Base-by-base conservation (phyloP, 768 basidiomycete species). In the Pleurotus cornucopiae region DNA sequence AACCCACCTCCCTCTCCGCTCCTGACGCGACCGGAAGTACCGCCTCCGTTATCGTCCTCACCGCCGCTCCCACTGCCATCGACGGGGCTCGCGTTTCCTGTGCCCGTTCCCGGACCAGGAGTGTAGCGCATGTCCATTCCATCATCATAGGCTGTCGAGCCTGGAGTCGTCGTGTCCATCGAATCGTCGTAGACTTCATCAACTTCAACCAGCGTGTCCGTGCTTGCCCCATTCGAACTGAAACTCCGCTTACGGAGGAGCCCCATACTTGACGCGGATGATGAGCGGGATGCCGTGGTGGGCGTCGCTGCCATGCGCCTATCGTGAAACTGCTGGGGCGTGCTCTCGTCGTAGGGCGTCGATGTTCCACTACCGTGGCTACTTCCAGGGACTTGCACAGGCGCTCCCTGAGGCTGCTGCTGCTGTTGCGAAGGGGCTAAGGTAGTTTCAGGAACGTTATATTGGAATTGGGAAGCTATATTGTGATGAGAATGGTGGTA, bases 171-270 rank as follows among this genome's bases (percentile, higher is more conserved):
- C 74, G 62, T 76, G 76, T 52, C 49, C 60, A 76, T 64, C 25
- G 58, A 61, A 46, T 76, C 78, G 46, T 77, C 75, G 21, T 75
- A 69, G n/a, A 76, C 68, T 5, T 73, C 67, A 18, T 62, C 63
- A 45, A 63, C 54, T 52, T 60, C 53, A 12, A 62, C 52, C 18
- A 58, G 54, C 38, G 68, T 66, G 30, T 63, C 58, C 14, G 65
- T 63, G 58, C 63, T 68, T 43, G 72, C 67, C 52, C 47, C 38
- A 39, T 73, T 73, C 20, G 80, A 74, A 14, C 77, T 82, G 64
- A 88, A 84, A 65, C 84, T 85, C 57, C 88, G 77, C 68, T 89
- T 89, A 38, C 85, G 74, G 1, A 86, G 84, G 6, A 86, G 74
- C 20, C 20, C 20, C 20, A 20, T 20, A 20, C 20, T 20, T 20